Conservation (phyloP, 495 filamentous ascomycete species). For the Penicillium pulvis region DNA sequence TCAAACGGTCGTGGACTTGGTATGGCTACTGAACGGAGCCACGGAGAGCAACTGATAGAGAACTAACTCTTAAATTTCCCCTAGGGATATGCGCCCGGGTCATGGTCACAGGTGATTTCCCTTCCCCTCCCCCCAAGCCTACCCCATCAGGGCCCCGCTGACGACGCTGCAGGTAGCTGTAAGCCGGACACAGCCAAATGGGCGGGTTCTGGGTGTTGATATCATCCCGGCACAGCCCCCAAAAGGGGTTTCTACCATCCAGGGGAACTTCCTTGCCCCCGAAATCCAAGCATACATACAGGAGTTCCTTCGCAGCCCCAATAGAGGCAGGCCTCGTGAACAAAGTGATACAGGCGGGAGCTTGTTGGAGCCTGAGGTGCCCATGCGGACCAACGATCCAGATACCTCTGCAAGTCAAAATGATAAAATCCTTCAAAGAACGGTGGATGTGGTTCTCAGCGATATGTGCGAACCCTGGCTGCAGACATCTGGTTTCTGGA, state of each 20-base stretch:
- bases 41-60: neutral
- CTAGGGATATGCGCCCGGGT: conserved; percentile 90
- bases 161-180: conserved; percentile 68
- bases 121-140: neutral
- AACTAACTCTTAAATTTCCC: conserved; percentile 15
- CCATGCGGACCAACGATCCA: neutral
- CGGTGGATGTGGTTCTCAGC: conserved; percentile 92
- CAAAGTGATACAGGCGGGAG: conserved; percentile 16
- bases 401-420: neutral
- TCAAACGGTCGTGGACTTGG: conserved; percentile 87
- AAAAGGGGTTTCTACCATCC: conserved; percentile 84
- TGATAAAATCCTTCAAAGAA: conserved; percentile 37
- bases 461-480: conserved; percentile 99
- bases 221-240: conserved; percentile 90
- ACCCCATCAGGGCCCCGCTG: neutral
- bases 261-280: conserved; percentile 83
- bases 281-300: conserved; percentile 73
- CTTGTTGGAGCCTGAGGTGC: conserved; percentile 20
- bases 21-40: conserved; percentile 36
- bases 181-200: conserved; percentile 70
- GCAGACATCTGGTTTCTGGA: conserved; percentile 73
- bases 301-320: conserved; percentile 67
- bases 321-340: conserved; percentile 54
- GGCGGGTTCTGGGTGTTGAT: conserved; percentile 86
- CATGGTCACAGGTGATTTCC: conserved; percentile 79